Evolutionary conservation across 2,329 filamentous ascomycete species (phyloP).

Genomic region (Colletotrichum aenigma): DNA sequence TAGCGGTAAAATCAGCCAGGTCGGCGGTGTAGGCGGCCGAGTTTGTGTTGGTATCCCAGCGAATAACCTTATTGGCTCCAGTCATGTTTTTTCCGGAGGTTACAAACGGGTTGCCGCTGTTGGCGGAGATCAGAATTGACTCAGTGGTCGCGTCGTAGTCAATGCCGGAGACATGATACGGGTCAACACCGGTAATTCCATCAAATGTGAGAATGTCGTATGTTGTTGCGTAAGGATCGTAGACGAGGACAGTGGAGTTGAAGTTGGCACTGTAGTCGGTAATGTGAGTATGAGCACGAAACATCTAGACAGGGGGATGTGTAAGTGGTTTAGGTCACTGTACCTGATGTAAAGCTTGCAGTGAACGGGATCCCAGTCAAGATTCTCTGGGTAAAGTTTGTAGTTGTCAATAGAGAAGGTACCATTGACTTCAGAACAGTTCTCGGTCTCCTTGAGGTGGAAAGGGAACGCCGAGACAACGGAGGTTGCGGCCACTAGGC

Average conservation of each 20-base stretch:
- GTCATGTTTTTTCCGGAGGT: not conserved
- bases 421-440: not conserved
- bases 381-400: not conserved
- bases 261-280: not conserved
- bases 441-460: not conserved
- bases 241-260: not conserved
- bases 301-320: not conserved
- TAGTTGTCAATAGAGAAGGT: not conserved
- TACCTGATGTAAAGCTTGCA: not conserved
- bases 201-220: not conserved
- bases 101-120: not conserved
- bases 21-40: not conserved
- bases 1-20: not conserved
- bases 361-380: not conserved
- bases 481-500: not conserved
- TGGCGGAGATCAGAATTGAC: not conserved
- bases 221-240: not conserved
- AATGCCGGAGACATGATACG: not conserved
- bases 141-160: not conserved
- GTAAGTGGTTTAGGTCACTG: not conserved
- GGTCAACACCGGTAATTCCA: not conserved
- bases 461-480: not conserved
- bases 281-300: not conserved
- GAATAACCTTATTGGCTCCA: not conserved
- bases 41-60: not conserved